Base-by-base conservation (phyloP, 768 basidiomycete species). In the Tylopilus sp. region DNA sequence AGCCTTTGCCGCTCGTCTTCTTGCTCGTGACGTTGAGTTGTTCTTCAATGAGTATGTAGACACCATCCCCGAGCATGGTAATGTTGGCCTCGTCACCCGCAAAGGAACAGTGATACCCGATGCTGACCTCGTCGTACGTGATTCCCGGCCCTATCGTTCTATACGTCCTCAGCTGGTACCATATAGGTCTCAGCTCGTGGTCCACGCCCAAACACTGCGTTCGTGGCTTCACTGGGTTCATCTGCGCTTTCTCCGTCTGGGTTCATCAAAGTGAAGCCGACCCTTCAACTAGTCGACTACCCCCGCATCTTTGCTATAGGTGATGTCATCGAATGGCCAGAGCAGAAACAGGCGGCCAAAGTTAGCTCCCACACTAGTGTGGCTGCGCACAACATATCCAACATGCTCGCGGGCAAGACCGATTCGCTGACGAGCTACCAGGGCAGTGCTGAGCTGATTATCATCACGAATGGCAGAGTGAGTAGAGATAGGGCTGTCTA, bases 221-320 rank as follows among this genome's bases (percentile, higher is more conserved):
- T 85, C 56, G 65, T 85, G 13, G 51, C 67, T 13, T 74, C 79
- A 10, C 75, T 86, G 5, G 70, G 69, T 18, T 52, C 66, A 3
- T 63, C 61, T 31, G 56, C 67, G 1, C 64, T 78, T 23, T 65
- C 71, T 57, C n/a, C 60, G 43, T 28, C 52, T 56, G 60, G 80
- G 66, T 51, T 68, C 57, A 76, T 86, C 48, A 79, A 77, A 52
- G 75, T 88, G 12, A 61, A 66, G 22, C 73, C 81, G 3, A 85
- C 82, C 1, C 72, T 88, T 36, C 83, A 86, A 57, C 64, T 88
- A 3, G 59, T 56, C 7, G 68, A 65, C 0, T 68, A 83, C 62
- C 69, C 79, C 0, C 73, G 73, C 51, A 78, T 88, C 13, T 87
- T 83, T 50, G 88, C 86, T 0, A 73, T 69, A 3, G 86, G 86